A percentile compares a stretch with the other conserved stretches of the same genome.
Conservation (phyloP, 2,329 filamentous ascomycete genomes). For the Trichophyton mentagrophytes region DNA sequence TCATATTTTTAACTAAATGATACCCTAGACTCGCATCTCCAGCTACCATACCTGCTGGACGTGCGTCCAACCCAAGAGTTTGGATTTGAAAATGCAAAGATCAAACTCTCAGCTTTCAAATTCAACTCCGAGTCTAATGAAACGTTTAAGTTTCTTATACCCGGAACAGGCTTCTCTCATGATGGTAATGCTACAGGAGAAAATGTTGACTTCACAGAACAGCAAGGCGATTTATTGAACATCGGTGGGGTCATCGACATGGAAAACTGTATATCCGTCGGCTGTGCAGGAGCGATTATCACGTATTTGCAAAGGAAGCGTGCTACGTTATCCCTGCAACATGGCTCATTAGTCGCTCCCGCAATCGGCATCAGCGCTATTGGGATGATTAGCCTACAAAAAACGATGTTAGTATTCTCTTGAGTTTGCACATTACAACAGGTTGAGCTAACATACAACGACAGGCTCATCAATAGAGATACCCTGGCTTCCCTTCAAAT, state of each 20-base stretch:
- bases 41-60: constrained; percentile 51
- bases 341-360: constrained; percentile 41
- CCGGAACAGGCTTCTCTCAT: constrained; percentile 41
- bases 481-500: constrained; percentile 75
- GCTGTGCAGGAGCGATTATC: constrained; percentile 80
- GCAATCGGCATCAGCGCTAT: constrained; percentile 51
- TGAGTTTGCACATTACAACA: neutral
- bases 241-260: constrained; percentile 60
- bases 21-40: constrained; percentile 35
- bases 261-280: constrained; percentile 60
- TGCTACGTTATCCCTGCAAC: constrained; percentile 49
- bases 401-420: constrained; percentile 41
- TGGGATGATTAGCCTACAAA: constrained; percentile 59
- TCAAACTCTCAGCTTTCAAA: constrained; percentile 50
- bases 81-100: constrained; percentile 51
- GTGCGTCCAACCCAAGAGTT: constrained; percentile 62
- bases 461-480: constrained; percentile 70
- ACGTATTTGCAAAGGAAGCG: constrained; percentile 59
- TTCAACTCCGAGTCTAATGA: constrained; percentile 38
- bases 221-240: constrained; percentile 53
- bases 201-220: constrained; percentile 38
- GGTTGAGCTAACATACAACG: constrained; percentile 17
- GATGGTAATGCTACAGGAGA: constrained; percentile 28
- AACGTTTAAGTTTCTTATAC: constrained; percentile 47
- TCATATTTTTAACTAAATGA: neutral